Conservation (phyloP, 2,329 filamentous ascomycete genomes). For the Exserohilum rostratum region DNA sequence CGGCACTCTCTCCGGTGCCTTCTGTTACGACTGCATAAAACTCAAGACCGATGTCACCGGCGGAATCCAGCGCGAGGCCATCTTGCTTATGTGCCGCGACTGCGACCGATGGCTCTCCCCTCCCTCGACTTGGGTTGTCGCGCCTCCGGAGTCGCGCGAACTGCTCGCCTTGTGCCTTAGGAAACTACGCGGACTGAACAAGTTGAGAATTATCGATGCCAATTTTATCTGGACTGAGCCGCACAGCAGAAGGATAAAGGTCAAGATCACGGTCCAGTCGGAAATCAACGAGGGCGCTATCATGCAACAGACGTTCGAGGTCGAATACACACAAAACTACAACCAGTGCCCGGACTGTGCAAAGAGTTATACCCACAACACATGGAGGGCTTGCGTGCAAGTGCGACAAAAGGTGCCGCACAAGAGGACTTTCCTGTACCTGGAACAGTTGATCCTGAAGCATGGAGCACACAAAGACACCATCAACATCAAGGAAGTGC, state of each 20-base stretch:
- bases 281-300: slow-evolving; percentile 70
- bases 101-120: slow-evolving; percentile 92
- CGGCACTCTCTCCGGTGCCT: slow-evolving; percentile 81
- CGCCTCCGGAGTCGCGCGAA: slow-evolving; percentile 86
- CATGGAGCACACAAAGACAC: slow-evolving; percentile 81
- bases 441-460: slow-evolving; percentile 96
- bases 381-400: slow-evolving; percentile 92
- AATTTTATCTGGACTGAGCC: slow-evolving; percentile 98
- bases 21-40: slow-evolving; percentile 96
- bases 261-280: slow-evolving; percentile 92
- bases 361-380: slow-evolving; percentile 96
- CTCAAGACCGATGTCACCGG: slow-evolving; percentile 90
- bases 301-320: slow-evolving; percentile 93
- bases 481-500: slow-evolving; percentile 97
- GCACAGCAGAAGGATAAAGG: slow-evolving; percentile 87
- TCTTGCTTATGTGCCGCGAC: slow-evolving; percentile 88
- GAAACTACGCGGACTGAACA: slow-evolving; percentile 83
- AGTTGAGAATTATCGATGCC: slow-evolving; percentile 93
- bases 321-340: slow-evolving; percentile 86
- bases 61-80: slow-evolving; percentile 89
- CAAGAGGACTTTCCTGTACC: slow-evolving; percentile 82
- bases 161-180: slow-evolving; percentile 89
- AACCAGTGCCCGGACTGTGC: slow-evolving; percentile 89
- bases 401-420: slow-evolving; percentile 96
- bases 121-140: slow-evolving; percentile 83